Evolutionary conservation across 192 early-diverging fungal species (phyloP).

Genomic region (Coemansia sp.): DNA sequence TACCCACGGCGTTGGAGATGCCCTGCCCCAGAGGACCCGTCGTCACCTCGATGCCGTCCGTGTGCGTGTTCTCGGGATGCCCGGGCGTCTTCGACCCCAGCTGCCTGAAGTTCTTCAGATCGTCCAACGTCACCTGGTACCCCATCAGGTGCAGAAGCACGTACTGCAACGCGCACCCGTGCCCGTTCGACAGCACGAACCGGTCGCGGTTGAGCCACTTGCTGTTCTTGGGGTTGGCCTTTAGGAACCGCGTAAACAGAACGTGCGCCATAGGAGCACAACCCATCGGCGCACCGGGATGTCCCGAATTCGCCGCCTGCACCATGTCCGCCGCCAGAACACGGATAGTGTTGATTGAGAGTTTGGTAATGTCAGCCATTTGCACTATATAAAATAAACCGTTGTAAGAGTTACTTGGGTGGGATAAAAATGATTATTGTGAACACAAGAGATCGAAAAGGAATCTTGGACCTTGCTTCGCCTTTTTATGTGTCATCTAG

Average conservation of each 20-base stretch:
- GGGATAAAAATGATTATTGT: no score
- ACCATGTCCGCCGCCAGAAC: conserved; percentile 86
- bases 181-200: conserved; percentile 97
- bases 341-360: conserved; percentile 87
- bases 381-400: no score
- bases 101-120: conserved; percentile 90
- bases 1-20: conserved; percentile 89
- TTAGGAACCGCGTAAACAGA: conserved; percentile 83
- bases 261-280: conserved; percentile 93
- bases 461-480: no score
- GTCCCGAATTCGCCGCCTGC: conserved; percentile 87
- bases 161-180: conserved; percentile 94
- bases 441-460: no score
- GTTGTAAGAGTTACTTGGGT: no score
- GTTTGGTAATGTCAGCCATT: conserved; percentile 52
- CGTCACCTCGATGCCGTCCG: conserved; percentile 92
- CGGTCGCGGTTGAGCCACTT: conserved; percentile 95
- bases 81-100: conserved; percentile 86
- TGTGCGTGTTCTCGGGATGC: conserved; percentile 89
- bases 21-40: conserved; percentile 97
- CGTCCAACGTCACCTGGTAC: conserved; percentile 84
- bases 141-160: conserved; percentile 85
- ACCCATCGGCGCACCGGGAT: conserved; percentile 98
- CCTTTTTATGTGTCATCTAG: no score
- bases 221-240: conserved; percentile 84